phyloP scores from a whole-genome alignment of 2,329 filamentous ascomycete genomes.

The Blastomyces gilchristii region DNA sequence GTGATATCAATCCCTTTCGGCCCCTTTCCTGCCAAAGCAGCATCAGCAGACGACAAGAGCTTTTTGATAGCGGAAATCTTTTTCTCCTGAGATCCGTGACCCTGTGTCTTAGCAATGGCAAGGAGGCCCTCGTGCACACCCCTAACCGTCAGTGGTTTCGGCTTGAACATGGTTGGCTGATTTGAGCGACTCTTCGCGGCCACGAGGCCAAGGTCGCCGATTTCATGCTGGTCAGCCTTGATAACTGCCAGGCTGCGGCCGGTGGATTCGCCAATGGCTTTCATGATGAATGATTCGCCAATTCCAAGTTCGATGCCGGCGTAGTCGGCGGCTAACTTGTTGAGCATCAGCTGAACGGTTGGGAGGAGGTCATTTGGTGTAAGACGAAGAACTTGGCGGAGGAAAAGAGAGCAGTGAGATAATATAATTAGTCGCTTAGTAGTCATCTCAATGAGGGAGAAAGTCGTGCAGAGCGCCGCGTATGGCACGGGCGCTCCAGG shows the following conservation, averaged over 20 bases:
- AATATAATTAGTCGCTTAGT: slow-evolving; percentile 82
- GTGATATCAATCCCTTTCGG: slow-evolving; percentile 62
- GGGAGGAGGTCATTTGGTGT: slow-evolving; percentile 80
- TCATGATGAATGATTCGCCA: slow-evolving; percentile 97
- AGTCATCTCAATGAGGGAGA: slow-evolving; percentile 89
- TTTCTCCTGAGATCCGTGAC: slow-evolving; percentile 75
- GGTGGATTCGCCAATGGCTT: slow-evolving; percentile 89
- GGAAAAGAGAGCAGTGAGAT: slow-evolving; percentile 78
- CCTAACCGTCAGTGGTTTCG: slow-evolving; percentile 74
- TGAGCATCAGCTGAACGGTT: slow-evolving; percentile 90
- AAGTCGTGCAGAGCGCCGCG: slow-evolving; percentile 85
- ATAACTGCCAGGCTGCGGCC: slow-evolving; percentile 80
- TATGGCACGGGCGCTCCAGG: slow-evolving; percentile 82
- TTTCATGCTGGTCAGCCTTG: slow-evolving; percentile 91
- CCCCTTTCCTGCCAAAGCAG: slow-evolving; percentile 58
- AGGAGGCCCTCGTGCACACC: slow-evolving; percentile 83
- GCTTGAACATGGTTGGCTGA: slow-evolving; percentile 97
- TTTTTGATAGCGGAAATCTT: slow-evolving; percentile 97
- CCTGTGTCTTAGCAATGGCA: slow-evolving; percentile 74
- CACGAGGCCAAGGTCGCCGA: slow-evolving; percentile 87
- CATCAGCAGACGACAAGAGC: slow-evolving; percentile 79
- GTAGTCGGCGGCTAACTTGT: slow-evolving; percentile 94
- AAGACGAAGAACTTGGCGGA: slow-evolving; percentile 85
- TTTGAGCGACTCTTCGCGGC: slow-evolving; percentile 92
- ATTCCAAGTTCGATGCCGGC: slow-evolving; percentile 96